Evolutionary conservation across 441 rosid genomes (phyloP), one percentile per base, ranked within the genome.

Genomic region (Biscutella auriculata): DNA sequence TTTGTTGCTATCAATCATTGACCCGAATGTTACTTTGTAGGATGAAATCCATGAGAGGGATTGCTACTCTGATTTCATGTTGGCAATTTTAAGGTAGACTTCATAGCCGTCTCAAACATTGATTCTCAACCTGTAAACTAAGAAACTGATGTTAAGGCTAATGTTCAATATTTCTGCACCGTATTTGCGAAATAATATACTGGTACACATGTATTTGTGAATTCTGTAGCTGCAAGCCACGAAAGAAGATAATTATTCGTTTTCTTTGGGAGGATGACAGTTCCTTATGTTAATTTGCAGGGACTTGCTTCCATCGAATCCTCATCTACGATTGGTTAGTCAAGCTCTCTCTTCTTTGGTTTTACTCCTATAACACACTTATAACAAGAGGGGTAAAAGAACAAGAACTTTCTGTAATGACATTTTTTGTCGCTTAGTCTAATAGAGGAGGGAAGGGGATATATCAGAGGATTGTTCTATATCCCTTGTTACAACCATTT

Each of bases 21-120:
- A 68, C 61, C 23, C 47, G 26, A 49, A 66, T 57, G 65, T 55
- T 36, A 57, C 19, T 45, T 71, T 75, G 73, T 68, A 92, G 98
- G 98, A 92, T 74, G 98, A 92, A 79, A 82, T 92, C 65, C 98
- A 92, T 71, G 98, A 92, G 71, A 84, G 98, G 71, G 97, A 92
- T 74, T 79, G 92, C 77, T 86, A 76, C 77, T 86, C 92, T 15
- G 98, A 92, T 79, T 82, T 92, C 73, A 84, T 86, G 77, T 62
- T 92, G 83, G 86, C 97, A 63, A 84, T 88, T 61, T 63, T 92
- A 68, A 92, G 98, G 98, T 92, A 74, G 21, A 17, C 42, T 46
- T 44, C 44, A 45, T 59, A 33, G 45, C 36, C 23, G 32, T 32
- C 45, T 45, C 25, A 23, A 29, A 16, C 14, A 10, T 30, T 34